Conservation (phyloP, 768 basidiomycete species). For the Collybia sordida region DNA sequence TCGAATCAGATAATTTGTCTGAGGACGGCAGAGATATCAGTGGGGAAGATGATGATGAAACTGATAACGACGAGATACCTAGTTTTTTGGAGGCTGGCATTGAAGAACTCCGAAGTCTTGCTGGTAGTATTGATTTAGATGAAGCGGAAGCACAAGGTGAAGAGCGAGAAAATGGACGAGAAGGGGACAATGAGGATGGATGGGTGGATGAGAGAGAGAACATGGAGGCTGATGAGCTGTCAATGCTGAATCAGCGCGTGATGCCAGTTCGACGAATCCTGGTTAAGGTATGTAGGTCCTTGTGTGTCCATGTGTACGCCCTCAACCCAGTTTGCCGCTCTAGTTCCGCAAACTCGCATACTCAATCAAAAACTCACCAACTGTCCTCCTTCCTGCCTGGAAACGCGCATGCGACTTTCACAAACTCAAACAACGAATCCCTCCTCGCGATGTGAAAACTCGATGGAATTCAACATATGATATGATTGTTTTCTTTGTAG, state of each 20-base stretch:
- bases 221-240: constrained; percentile 6
- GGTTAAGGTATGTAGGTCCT: constrained; percentile 17
- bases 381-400: constrained; percentile 19
- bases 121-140: constrained; percentile 1
- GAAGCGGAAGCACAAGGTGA: constrained; percentile 1
- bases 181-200: constrained; percentile 11
- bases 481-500: neutral
- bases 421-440: constrained; percentile 6
- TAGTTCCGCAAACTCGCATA: constrained; percentile 1
- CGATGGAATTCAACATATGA: too few species aligned
- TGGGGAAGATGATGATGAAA: too few species aligned
- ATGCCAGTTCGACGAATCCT: constrained; percentile 17
- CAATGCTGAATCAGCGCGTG: constrained; percentile 3
- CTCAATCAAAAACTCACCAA: constrained; percentile 7
- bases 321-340: constrained; percentile 1
- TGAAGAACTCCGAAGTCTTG: constrained; percentile 1
- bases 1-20: too few species aligned
- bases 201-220: constrained; percentile 5
- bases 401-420: constrained; percentile 10
- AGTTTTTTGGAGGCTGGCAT: neutral
- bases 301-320: neutral
- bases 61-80: neutral
- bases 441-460: constrained; percentile 28
- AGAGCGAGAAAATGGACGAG: constrained; percentile 8
- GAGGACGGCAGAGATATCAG: too few species aligned